A percentile compares a stretch with the other conserved stretches of the same genome.
phyloP scores from a whole-genome alignment of 176 grass and related monocot genomes.

The Oryza punctata region DNA sequence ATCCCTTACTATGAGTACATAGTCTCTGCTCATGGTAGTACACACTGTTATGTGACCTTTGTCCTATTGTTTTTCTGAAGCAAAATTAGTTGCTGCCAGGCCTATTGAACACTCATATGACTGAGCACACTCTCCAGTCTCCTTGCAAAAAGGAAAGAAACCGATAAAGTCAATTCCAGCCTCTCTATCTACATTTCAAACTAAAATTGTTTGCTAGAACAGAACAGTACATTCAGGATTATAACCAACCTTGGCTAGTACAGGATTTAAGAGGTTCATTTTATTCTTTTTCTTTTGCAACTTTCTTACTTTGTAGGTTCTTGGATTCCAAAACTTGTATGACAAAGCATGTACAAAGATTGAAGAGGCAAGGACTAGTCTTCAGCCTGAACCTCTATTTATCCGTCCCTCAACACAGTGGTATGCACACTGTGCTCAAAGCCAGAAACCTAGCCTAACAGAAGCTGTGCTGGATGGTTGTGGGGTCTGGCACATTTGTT shows the following conservation, averaged over 20 bases:
- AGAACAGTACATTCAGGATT: neutral
- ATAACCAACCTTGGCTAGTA: neutral
- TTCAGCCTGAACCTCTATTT: conserved; percentile 72
- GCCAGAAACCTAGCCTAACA: conserved; percentile 49
- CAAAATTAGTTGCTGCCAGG: neutral
- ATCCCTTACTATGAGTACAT: neutral
- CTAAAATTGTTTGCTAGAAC: neutral
- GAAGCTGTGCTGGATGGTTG: conserved; percentile 75
- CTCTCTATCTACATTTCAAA: neutral
- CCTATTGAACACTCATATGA: neutral
- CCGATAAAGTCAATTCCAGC: neutral
- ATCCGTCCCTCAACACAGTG: conserved; percentile 83
- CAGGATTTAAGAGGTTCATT: neutral
- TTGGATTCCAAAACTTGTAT: conserved; percentile 62
- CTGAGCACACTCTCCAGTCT: neutral
- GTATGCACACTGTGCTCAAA: conserved; percentile 59
- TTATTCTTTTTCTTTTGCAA: neutral
- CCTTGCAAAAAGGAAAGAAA: neutral
- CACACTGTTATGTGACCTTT: neutral
- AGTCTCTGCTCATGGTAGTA: neutral
- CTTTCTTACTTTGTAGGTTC: conserved; percentile 46
- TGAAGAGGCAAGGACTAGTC: conserved; percentile 53
- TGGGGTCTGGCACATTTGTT: conserved; percentile 84
- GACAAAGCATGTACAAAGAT: conserved; percentile 59
- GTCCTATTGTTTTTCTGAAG: conserved; percentile 8